Conservation (phyloP, 2,329 filamentous ascomycete genomes). For the Zarea fungicola region DNA sequence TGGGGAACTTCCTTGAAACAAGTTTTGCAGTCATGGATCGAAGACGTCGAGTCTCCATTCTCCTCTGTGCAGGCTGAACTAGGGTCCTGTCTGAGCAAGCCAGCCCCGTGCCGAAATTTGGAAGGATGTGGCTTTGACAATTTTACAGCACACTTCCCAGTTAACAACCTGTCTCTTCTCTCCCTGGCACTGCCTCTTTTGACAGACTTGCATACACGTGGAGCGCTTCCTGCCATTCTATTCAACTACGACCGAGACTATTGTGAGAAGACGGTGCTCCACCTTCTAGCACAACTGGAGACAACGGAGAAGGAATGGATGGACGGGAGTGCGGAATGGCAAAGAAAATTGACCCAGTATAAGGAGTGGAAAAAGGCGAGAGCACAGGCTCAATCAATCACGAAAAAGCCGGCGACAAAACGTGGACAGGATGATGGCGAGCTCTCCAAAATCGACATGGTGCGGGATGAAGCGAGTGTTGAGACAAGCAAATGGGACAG, state of each 20-base stretch:
- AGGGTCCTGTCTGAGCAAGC: background rate
- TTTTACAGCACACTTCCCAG: background rate
- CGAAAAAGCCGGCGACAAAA: slow-evolving; percentile 27
- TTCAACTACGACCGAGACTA: slow-evolving; percentile 68
- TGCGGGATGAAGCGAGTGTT: slow-evolving; percentile 49
- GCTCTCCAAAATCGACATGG: slow-evolving; percentile 50
- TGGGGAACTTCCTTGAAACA: slow-evolving; percentile 62
- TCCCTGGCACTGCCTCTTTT: slow-evolving; percentile 45
- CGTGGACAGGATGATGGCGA: slow-evolving; percentile 34
- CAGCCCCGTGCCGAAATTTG: background rate
- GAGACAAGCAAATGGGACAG: slow-evolving; percentile 54
- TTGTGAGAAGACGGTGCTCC: slow-evolving; percentile 56
- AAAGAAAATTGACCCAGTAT: slow-evolving; percentile 51
- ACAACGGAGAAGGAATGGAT: slow-evolving; percentile 42
- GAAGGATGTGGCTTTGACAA: background rate
- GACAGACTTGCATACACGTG: slow-evolving; percentile 53
- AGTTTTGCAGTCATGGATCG: slow-evolving; percentile 56
- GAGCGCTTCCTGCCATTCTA: slow-evolving; percentile 66
- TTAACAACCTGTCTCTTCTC: background rate
- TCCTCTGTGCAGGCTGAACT: slow-evolving; percentile 42
- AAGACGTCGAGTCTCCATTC: slow-evolving; percentile 40
- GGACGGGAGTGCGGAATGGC: slow-evolving; percentile 53
- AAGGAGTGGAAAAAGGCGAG: slow-evolving; percentile 51
- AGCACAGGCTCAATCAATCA: slow-evolving; percentile 29
- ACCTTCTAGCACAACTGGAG: slow-evolving; percentile 46